Evolutionary conservation across 352 stramenopile genomes (phyloP), one percentile per base, ranked within the genome.

Genomic region (Globisporangium echinulatum): DNA sequence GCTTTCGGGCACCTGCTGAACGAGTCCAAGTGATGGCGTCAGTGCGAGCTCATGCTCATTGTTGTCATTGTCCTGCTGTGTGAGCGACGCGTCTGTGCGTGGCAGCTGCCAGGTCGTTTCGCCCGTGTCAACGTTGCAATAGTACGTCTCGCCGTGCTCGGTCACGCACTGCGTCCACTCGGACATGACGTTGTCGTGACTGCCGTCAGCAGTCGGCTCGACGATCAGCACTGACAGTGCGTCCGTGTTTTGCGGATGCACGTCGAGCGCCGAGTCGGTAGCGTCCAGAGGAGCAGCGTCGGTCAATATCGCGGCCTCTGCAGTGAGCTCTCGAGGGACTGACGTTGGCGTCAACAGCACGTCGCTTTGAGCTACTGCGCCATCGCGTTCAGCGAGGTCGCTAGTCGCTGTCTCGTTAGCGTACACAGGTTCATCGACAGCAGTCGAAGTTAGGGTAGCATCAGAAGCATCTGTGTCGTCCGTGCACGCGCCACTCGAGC

Each of bases 81-180:
- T 48, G 43, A 51, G 40, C 10, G 43, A 37, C 3, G 50, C 54
- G 13, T 58, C 7, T 10, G 25, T 46, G 8, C 52, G 48, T 11
- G 74, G 74, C 4, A 71, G 62, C 11, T 63, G 59, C 78, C 78
- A 86, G 33, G 63, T 68, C 38, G 74, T 81, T 56, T 82, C 78
- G 36, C 66, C 71, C 7, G 68, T 81, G n/a, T 44, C 40, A 1
- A 71, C 42, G 49, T 85, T 78, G 19, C 50, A 69, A 51, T 71
- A 83, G 63, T 85, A 86, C 11, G 37, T 54, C 15, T 82, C 70
- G n/a, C 72, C 74, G 48, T 69, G 64, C 11, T 70, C 71, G 15
- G 67, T 82, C n/a, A 57, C 43, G 54, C 68, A 77, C 57, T 74
- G 58, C 4, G 71, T 56, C 75, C 78, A 88, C 46, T 64, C 58